Conservation (phyloP, 495 filamentous ascomycete genomes). For the Annulohypoxylon maeteangense region DNA sequence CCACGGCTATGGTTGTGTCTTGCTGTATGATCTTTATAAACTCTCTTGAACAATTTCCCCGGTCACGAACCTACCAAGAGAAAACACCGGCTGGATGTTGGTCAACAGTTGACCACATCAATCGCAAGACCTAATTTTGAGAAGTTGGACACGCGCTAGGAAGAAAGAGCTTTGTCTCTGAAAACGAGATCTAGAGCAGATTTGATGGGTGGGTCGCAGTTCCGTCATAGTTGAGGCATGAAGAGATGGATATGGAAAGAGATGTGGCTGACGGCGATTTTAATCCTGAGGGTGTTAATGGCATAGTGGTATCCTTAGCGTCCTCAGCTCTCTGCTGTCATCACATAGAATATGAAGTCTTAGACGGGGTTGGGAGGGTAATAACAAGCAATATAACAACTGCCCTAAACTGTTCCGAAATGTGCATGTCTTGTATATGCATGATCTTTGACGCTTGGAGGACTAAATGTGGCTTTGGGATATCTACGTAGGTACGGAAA, state of each 20-base stretch:
- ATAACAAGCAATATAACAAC: slow-evolving; percentile 41
- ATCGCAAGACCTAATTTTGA: background rate
- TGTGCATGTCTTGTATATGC: background rate
- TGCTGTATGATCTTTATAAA: slow-evolving; percentile 46
- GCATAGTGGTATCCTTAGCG: slow-evolving; percentile 17
- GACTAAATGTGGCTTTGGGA: background rate
- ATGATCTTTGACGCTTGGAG: background rate
- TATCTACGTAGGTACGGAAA: background rate
- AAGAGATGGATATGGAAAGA: slow-evolving; percentile 23
- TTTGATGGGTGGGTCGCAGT: slow-evolving; percentile 12
- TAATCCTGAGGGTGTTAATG: slow-evolving; percentile 1
- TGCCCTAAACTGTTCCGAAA: background rate
- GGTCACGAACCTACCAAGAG: slow-evolving; percentile 22
- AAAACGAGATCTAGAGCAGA: slow-evolving; percentile 33
- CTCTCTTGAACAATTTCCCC: slow-evolving; percentile 36
- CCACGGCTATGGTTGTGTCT: slow-evolving; percentile 41
- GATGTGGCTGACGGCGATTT: slow-evolving; percentile 22
- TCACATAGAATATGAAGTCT: slow-evolving; percentile 37
- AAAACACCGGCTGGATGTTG: slow-evolving; percentile 17
- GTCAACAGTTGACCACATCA: slow-evolving; percentile 3
- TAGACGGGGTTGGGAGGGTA: slow-evolving; percentile 42
- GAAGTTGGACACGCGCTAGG: slow-evolving; percentile 12
- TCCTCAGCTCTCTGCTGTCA: slow-evolving; percentile 38
- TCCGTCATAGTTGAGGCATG: slow-evolving; percentile 1
- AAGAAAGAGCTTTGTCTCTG: slow-evolving; percentile 18